These are phyloP conservation scores for Xylariaceae sp. DNA, from an alignment of 2,329 filamentous ascomycete species.

Conservation along the genomic window DNA sequence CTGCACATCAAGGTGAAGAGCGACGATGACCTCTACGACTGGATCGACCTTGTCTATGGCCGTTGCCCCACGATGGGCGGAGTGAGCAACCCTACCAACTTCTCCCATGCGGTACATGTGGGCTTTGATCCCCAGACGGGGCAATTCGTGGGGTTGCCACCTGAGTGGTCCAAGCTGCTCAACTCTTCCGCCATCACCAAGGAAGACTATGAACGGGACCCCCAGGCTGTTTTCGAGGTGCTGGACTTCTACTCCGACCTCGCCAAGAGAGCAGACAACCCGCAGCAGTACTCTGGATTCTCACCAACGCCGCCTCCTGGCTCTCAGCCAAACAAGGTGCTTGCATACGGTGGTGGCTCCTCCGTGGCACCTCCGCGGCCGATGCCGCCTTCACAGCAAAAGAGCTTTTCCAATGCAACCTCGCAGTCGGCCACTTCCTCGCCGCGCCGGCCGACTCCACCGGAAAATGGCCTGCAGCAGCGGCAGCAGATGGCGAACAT, in stretches of 20 bases:
- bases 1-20: slow-evolving; percentile 90
- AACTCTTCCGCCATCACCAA: slow-evolving; percentile 97
- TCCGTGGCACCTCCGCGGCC: slow-evolving; percentile 64
- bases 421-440: slow-evolving; percentile 28
- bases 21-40: slow-evolving; percentile 95
- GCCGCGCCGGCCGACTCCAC: slow-evolving; percentile 36
- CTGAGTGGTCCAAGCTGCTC: slow-evolving; percentile 94
- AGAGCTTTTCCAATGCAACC: slow-evolving; percentile 30
- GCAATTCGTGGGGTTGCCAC: slow-evolving; percentile 87
- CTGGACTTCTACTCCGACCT: slow-evolving; percentile 82
- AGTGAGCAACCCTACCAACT: slow-evolving; percentile 97
- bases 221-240: slow-evolving; percentile 74
- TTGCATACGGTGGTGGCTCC: slow-evolving; percentile 48
- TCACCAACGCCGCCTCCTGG: slow-evolving; percentile 57
- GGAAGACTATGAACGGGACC: slow-evolving; percentile 97
- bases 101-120: slow-evolving; percentile 93
- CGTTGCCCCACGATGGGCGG: slow-evolving; percentile 96
- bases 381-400: slow-evolving; percentile 45
- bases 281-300: slow-evolving; percentile 58
- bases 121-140: slow-evolving; percentile 94
- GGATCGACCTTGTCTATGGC: slow-evolving; percentile 97
- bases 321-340: slow-evolving; percentile 53
- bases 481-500: slow-evolving; percentile 52
- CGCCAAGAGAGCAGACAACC: slow-evolving; percentile 66
- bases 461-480: slow-evolving; percentile 40